Evolutionary conservation across 2,329 filamentous ascomycete species (phyloP).

Genomic region (Neofusicoccum sp.): DNA sequence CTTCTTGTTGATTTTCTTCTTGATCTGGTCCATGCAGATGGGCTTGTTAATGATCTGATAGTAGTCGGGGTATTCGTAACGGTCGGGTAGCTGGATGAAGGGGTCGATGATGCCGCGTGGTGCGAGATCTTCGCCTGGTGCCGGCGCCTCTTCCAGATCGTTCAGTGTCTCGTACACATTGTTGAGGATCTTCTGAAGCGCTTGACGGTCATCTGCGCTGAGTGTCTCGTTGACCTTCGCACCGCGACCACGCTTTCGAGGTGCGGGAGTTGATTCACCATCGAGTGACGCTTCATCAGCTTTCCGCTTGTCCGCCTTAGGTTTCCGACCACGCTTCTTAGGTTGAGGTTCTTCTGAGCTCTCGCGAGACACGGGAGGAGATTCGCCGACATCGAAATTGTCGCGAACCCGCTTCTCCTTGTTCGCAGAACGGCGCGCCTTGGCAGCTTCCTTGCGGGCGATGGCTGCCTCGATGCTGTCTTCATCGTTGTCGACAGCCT

Average conservation of each 20-base stretch:
- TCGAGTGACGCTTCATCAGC: slow-evolving; percentile 64
- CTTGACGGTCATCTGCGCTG: slow-evolving; percentile 65
- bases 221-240: slow-evolving; percentile 66
- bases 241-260: slow-evolving; percentile 68
- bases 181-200: slow-evolving; percentile 78
- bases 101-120: slow-evolving; percentile 87
- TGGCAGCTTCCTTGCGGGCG: slow-evolving; percentile 80
- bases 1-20: slow-evolving; percentile 92
- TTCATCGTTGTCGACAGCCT: slow-evolving; percentile 95
- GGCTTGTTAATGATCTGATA: slow-evolving; percentile 89
- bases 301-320: slow-evolving; percentile 80
- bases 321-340: slow-evolving; percentile 81
- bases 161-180: slow-evolving; percentile 77
- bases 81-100: slow-evolving; percentile 87
- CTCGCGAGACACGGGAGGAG: slow-evolving; percentile 74
- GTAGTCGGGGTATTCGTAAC: slow-evolving; percentile 89
- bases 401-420: slow-evolving; percentile 60
- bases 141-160: slow-evolving; percentile 67
- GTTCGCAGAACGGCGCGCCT: slow-evolving; percentile 76
- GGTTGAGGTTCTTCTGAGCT: slow-evolving; percentile 76
- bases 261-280: slow-evolving; percentile 62
- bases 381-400: slow-evolving; percentile 58
- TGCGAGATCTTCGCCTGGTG: slow-evolving; percentile 47
- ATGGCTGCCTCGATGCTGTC: slow-evolving; percentile 92
- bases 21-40: slow-evolving; percentile 94